Conservation (phyloP, 305 asterid genomes). For the Fraxinus velutina region DNA sequence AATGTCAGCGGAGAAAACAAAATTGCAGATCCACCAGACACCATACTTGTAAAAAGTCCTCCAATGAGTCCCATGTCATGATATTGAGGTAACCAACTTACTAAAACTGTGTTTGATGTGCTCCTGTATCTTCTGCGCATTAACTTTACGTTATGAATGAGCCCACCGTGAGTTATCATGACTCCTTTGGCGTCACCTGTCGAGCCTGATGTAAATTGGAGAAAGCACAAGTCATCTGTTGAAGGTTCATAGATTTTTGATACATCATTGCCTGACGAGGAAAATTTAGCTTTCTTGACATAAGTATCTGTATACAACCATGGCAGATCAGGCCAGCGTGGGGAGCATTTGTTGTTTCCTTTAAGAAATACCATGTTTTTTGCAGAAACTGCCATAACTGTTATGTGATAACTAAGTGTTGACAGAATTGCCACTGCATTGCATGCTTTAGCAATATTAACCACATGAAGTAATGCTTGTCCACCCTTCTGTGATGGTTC, state of each 20-base stretch:
- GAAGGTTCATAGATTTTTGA: slow-evolving; percentile 28
- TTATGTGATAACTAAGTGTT: slow-evolving; percentile 52
- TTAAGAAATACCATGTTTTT: slow-evolving; percentile 37
- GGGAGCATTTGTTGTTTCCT: slow-evolving; percentile 29
- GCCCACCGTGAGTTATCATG: slow-evolving; percentile 65
- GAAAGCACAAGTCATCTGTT: slow-evolving; percentile 50
- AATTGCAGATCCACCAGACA: slow-evolving; percentile 68
- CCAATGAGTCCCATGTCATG: slow-evolving; percentile 87
- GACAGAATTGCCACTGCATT: slow-evolving; percentile 63
- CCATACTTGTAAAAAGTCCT: slow-evolving; percentile 62
- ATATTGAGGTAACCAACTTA: slow-evolving; percentile 80
- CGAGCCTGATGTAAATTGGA: slow-evolving; percentile 85
- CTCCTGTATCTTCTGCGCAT: slow-evolving; percentile 59
- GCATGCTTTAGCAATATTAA: slow-evolving; percentile 56
- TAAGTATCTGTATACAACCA: slow-evolving; percentile 73
- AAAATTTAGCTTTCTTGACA: slow-evolving; percentile 41
- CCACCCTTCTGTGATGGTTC: slow-evolving; percentile 63
- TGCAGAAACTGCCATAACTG: slow-evolving; percentile 53
- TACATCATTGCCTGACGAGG: slow-evolving; percentile 12
- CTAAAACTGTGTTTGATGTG: slow-evolving; percentile 59
- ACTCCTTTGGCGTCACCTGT: slow-evolving; percentile 81
- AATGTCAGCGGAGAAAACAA: slow-evolving; percentile 67
- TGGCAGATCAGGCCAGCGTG: slow-evolving; percentile 61
- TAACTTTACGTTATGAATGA: slow-evolving; percentile 67
- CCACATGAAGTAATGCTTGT: slow-evolving; percentile 56